phyloP scores from a whole-genome alignment of 2,329 filamentous ascomycete species.

The Hypoxylon sp. region DNA sequence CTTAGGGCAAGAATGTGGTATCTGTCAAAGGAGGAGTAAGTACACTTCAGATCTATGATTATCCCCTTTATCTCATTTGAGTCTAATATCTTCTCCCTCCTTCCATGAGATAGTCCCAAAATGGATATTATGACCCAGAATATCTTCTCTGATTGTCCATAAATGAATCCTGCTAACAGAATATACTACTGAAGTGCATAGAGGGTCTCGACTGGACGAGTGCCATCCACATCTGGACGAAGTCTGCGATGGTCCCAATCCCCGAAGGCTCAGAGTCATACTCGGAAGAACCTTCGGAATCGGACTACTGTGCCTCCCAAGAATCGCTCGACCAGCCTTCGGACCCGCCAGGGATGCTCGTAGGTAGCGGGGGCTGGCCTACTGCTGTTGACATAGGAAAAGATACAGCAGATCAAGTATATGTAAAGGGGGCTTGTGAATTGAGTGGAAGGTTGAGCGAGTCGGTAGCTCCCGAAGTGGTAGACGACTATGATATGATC shows the following conservation, averaged over 20 bases:
- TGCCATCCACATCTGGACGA: conserved; percentile 78
- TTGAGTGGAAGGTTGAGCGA: conserved; percentile 44
- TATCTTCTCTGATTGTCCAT: neutral
- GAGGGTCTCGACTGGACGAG: conserved; percentile 72
- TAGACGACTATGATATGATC: neutral
- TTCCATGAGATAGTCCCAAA: neutral
- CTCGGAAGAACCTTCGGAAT: conserved; percentile 65
- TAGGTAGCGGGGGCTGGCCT: conserved; percentile 55
- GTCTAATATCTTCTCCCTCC: too few relatives aligned
- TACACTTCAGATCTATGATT: neutral
- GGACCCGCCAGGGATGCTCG: conserved; percentile 50
- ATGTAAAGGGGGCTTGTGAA: conserved; percentile 52
- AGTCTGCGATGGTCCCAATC: conserved; percentile 77
- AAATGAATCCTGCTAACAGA: conserved; percentile 11
- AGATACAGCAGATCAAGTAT: neutral
- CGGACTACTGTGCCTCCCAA: conserved; percentile 62
- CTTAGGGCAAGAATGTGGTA: conserved; percentile 70
- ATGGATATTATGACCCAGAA: neutral
- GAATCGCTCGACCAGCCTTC: conserved; percentile 65
- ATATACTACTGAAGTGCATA: conserved; percentile 61
- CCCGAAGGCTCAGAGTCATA: conserved; percentile 73
- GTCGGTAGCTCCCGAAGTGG: neutral
- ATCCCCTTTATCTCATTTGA: neutral
- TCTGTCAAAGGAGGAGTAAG: conserved; percentile 73
- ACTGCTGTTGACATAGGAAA: conserved; percentile 11